These are phyloP conservation scores for Malassezia sympodialis DNA, from an alignment of 1,284 basidiomycete genomes.

Conservation along the genomic window DNA sequence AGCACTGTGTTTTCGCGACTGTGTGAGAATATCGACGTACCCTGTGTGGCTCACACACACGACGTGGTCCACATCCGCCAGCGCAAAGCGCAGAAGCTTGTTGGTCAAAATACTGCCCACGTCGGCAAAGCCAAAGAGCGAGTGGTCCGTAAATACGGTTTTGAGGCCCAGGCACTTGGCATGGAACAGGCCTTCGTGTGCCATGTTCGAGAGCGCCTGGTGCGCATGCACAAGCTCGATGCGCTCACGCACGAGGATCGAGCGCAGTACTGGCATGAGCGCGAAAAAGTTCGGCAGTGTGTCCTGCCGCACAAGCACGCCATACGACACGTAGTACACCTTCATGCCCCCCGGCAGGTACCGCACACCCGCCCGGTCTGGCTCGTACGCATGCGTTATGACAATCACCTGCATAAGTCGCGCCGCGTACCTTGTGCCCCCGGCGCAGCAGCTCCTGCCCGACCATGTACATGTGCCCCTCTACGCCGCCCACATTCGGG, in stretches of 20 bases:
- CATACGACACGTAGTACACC: slow-evolving; percentile 86
- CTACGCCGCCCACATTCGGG: slow-evolving; percentile 87
- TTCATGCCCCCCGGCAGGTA: slow-evolving; percentile 76
- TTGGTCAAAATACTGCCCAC: slow-evolving; percentile 93
- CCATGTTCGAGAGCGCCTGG: slow-evolving; percentile 76
- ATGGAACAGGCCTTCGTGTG: slow-evolving; percentile 83
- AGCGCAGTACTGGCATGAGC: slow-evolving; percentile 78
- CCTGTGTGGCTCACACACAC: slow-evolving; percentile 97
- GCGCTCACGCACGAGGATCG: slow-evolving; percentile 74
- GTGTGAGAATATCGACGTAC: slow-evolving; percentile 51
- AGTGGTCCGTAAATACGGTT: slow-evolving; percentile 93
- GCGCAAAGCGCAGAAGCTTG: slow-evolving; percentile 74
- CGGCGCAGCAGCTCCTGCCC: slow-evolving; percentile 60
- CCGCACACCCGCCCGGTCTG: slow-evolving; percentile 73
- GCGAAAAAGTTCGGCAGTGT: slow-evolving; percentile 90
- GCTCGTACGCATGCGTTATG: slow-evolving; percentile 81
- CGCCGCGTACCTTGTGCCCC: slow-evolving; percentile 66
- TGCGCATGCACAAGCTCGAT: slow-evolving; percentile 86
- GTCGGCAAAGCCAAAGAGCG: slow-evolving; percentile 87
- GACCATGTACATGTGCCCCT: slow-evolving; percentile 74
- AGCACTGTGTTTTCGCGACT: slow-evolving; percentile 79
- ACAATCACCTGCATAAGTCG: slow-evolving; percentile 64
- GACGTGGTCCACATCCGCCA: slow-evolving; percentile 82
- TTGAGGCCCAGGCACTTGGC: slow-evolving; percentile 56
- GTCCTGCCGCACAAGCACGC: slow-evolving; percentile 61